These are phyloP conservation scores for Spiraea crenata DNA, from an alignment of 331 rosid genomes.

Conservation along the genomic window DNA sequence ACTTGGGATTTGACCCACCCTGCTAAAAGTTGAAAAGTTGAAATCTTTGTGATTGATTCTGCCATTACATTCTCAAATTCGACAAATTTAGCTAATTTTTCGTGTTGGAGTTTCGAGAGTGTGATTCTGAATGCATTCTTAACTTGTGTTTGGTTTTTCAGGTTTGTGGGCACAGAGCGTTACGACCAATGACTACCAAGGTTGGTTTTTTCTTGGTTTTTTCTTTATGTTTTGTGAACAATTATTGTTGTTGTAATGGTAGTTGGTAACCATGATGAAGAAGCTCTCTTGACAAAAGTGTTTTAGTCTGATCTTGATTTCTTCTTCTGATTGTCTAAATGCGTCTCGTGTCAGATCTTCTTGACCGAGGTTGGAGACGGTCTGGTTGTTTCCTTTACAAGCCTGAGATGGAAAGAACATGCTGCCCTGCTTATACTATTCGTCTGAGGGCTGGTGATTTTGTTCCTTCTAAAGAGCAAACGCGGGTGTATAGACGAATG, in stretches of 20 bases:
- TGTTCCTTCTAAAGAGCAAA: conserved; percentile 82
- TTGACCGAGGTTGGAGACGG: conserved; percentile 95
- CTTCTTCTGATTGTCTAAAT: neutral
- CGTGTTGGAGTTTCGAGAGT: too few relatives aligned
- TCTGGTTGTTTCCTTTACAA: conserved; percentile 86
- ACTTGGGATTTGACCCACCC: neutral
- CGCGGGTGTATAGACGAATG: conserved; percentile 61
- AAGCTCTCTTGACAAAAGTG: neutral
- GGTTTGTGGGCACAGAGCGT: conserved; percentile 82
- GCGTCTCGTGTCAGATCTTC: conserved; percentile 58
- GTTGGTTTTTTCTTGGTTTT: conserved; percentile 41
- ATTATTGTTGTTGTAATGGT: conserved; percentile 10
- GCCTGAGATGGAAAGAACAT: conserved; percentile 90
- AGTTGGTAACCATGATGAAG: neutral
- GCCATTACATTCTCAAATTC: neutral
- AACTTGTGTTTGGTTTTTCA: conserved; percentile 20
- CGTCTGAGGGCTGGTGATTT: conserved; percentile 70
- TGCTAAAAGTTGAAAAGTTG: neutral
- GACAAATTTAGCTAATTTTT: neutral
- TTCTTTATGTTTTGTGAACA: conserved; percentile 9
- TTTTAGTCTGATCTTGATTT: conserved; percentile 9
- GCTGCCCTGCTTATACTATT: conserved; percentile 93
- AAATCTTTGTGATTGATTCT: neutral
- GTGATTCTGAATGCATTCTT: conserved; percentile 19
- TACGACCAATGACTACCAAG: conserved; percentile 90